Percentiles rank a stretch among this genome's conserved stretches.
phyloP scores from a whole-genome alignment of 306 rosid species.

The Prunus persica region Prunus_persica_NCBIv2 NC_034015.1:19573501-19574000 shows the following conservation, averaged over 20 bases:
- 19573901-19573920: not conserved
- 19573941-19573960: not conserved
- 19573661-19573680: not conserved
- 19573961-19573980: not conserved
- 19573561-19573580: not conserved
- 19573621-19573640: not conserved
- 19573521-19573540: not conserved
- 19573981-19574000: constrained; percentile 1
- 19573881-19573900: not conserved
- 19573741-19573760: not conserved
- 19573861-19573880: not conserved
- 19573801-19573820: not conserved
- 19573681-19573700: not conserved
- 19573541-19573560: not conserved
- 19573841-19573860: not conserved
- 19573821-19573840: not conserved
- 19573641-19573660: not conserved
- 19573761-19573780: not conserved
- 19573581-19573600: not conserved
- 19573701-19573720: not conserved
- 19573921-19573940: not conserved
- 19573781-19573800: not conserved
- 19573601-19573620: not conserved
- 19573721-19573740: not conserved
- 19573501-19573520: not conserved